Evolutionary conservation across 495 filamentous ascomycete genomes (phyloP).

Genomic region (Penicillium samsonianum): DNA sequence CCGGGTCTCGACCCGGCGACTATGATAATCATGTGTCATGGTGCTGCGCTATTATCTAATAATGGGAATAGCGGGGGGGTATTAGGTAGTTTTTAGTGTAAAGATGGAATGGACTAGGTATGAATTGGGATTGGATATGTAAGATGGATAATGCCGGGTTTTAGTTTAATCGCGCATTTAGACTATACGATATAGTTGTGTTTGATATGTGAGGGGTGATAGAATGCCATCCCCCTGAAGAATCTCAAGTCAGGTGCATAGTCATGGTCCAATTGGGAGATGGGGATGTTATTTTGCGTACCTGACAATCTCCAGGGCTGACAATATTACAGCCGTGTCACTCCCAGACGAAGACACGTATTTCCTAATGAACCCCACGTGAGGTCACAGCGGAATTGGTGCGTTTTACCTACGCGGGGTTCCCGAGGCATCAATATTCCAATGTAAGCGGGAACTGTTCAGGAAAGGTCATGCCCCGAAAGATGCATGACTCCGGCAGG

Average conservation of each 20-base stretch:
- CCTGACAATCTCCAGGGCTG: too few relatives aligned
- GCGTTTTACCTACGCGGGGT: too few relatives aligned
- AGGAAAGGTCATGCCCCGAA: too few relatives aligned
- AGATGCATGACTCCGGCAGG: too few relatives aligned
- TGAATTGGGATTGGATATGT: background rate
- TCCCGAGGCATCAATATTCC: too few relatives aligned
- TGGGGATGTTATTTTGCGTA: constrained; percentile 1
- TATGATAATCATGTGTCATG: constrained; percentile 32
- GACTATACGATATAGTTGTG: background rate
- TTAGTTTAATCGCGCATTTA: constrained; percentile 1
- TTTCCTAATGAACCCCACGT: too few relatives aligned
- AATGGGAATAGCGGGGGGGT: background rate
- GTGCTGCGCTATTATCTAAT: constrained; percentile 29
- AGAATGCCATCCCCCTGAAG: background rate
- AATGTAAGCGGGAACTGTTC: too few relatives aligned
- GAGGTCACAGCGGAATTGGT: too few relatives aligned
- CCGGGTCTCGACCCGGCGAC: constrained; percentile 23
- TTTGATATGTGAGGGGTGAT: background rate
- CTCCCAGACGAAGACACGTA: background rate
- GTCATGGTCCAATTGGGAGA: constrained; percentile 7
- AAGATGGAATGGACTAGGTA: too few relatives aligned
- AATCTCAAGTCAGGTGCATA: constrained; percentile 4
- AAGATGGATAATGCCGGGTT: too few relatives aligned
- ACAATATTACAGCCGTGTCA: too few relatives aligned
- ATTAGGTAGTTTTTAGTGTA: background rate